Percentiles rank a stretch among this genome's conserved stretches.
phyloP scores from a whole-genome alignment of 2,329 filamentous ascomycete genomes.

The Fusarium sp. region DNA sequence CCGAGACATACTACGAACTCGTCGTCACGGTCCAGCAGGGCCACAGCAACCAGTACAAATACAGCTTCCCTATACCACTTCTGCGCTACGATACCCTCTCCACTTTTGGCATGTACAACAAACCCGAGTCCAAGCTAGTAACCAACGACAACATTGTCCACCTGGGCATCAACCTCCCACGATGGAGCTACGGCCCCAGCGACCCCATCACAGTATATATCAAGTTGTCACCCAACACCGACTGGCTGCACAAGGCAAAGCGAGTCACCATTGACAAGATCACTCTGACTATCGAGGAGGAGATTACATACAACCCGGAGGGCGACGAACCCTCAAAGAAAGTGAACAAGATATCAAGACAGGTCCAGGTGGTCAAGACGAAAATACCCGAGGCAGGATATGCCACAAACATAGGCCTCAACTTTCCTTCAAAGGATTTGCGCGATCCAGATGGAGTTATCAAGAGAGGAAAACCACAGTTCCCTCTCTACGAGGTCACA shows the following conservation, averaged over 20 bases:
- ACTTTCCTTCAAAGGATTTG: slow-evolving; percentile 90
- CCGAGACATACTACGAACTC: slow-evolving; percentile 96
- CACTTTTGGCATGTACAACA: slow-evolving; percentile 99
- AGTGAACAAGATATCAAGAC: slow-evolving; percentile 86
- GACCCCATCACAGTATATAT: slow-evolving; percentile 98
- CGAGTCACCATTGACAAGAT: slow-evolving; percentile 95
- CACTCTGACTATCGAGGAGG: slow-evolving; percentile 93
- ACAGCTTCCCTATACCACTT: slow-evolving; percentile 90
- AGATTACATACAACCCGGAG: slow-evolving; percentile 98
- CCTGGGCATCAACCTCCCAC: slow-evolving; percentile 88
- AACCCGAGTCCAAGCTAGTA: slow-evolving; percentile 87
- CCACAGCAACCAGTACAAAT: slow-evolving; percentile 86
- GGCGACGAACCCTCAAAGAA: slow-evolving; percentile 95
- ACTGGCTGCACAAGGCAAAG: slow-evolving; percentile 91
- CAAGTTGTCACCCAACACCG: slow-evolving; percentile 89
- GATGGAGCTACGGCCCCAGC: slow-evolving; percentile 95
- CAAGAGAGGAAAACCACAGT: slow-evolving; percentile 84
- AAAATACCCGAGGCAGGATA: slow-evolving; percentile 93
- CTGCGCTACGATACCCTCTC: slow-evolving; percentile 95
- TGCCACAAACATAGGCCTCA: slow-evolving; percentile 89
- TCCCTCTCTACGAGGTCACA: slow-evolving; percentile 87
- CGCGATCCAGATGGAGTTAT: slow-evolving; percentile 89
- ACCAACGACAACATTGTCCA: slow-evolving; percentile 93
- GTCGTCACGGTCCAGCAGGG: slow-evolving; percentile 97
- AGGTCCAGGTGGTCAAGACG: slow-evolving; percentile 82